These are phyloP conservation scores for Lasiodiplodia sp. DNA, from an alignment of 2,329 filamentous ascomycete genomes.

Conservation along the genomic window DNA sequence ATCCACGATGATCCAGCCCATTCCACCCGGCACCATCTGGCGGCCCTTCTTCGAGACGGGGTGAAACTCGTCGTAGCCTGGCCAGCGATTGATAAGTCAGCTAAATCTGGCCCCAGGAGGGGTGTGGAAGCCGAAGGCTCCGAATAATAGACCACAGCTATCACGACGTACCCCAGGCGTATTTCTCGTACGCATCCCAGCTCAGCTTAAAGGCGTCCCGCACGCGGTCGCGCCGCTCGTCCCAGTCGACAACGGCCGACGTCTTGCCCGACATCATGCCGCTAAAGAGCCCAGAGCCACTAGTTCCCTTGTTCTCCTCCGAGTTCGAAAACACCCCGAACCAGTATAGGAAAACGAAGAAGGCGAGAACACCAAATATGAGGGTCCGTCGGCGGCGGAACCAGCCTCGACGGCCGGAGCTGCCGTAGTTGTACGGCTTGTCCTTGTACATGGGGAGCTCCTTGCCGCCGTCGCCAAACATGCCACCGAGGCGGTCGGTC, in stretches of 20 bases:
- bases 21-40: constrained; percentile 84
- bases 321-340: constrained; percentile 43
- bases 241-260: constrained; percentile 69
- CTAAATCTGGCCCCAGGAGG: not conserved
- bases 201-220: constrained; percentile 89
- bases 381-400: constrained; percentile 71
- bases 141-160: not conserved
- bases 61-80: constrained; percentile 81
- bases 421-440: constrained; percentile 82
- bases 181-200: constrained; percentile 90
- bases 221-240: constrained; percentile 77
- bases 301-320: constrained; percentile 1
- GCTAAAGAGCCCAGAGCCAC: constrained; percentile 7
- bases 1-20: constrained; percentile 99
- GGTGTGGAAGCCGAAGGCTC: not conserved
- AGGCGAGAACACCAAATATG: constrained; percentile 59
- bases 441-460: constrained; percentile 97
- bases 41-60: constrained; percentile 79
- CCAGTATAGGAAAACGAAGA: constrained; percentile 72
- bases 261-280: constrained; percentile 20
- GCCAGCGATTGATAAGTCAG: constrained; percentile 30
- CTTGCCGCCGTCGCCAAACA: constrained; percentile 67
- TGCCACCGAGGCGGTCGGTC: constrained; percentile 67
- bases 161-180: constrained; percentile 83
- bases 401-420: constrained; percentile 62